Base-by-base conservation (phyloP, 768 basidiomycete species). In the Cystobasidium ongulense region DNA sequence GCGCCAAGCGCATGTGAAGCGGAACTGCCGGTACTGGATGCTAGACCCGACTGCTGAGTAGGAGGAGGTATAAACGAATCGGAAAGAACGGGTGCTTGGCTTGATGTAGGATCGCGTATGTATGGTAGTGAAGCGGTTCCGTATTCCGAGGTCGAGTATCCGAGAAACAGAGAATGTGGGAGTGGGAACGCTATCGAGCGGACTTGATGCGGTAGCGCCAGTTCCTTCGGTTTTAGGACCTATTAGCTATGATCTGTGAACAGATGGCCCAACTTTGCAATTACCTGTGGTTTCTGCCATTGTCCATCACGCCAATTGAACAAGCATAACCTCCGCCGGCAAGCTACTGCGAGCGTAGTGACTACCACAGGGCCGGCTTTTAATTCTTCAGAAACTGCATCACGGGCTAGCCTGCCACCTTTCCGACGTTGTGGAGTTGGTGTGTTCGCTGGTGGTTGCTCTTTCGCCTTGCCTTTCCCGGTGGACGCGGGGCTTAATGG, bases 251-350 rank as follows among this genome's bases (percentile, higher is more conserved):
- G 63, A 13, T 52, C 27, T 38, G 33, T 8, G 46, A 29, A 38
- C 11, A 0, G 23, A 35, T 39, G 25, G 18, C 71, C 25, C 38
- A 63, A 11, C 17, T 25, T 0, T 41, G 52, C 38, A 50, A 31
- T 33, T 59, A 73, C 67, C 46, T 61, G 27, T 18, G 74, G 74
- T 17, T 68, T 54, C 38, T 72, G 53, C 29, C 87, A 84, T 73
- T 92, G 88, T 21, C 91, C 90, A 77, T 93, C 91, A 75, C 85
- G 88, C 89, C 92, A 94, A 8, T 86, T 85, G 80, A 93, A 92
- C 18, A 96, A 82, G 0, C 93, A 88, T 7, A 90, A 86, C 80
- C 88, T 91, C 76, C 92, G 85, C 75, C 89, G 83, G 80, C 94
- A 96, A 31, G 93, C 95, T 2, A 96, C 85, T 15, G 91, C 84